Evolutionary conservation across 805 yeast species (phyloP).

Genomic region (Ogataea thermomethanolica): DNA sequence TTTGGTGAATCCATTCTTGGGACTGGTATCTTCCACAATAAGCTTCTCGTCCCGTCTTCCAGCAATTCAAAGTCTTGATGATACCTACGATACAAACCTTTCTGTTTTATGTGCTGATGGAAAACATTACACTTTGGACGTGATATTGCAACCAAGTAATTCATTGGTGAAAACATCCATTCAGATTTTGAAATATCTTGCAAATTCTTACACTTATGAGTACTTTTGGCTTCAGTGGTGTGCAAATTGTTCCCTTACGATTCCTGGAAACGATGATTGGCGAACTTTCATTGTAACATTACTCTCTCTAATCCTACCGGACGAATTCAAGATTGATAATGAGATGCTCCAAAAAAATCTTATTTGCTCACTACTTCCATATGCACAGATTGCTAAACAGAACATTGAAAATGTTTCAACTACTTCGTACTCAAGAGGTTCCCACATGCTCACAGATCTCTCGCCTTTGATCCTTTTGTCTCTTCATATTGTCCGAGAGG

Average conservation of each 20-base stretch:
- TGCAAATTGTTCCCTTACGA: constrained; percentile 42
- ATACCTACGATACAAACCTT: constrained; percentile 23
- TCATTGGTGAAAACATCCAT: constrained; percentile 44
- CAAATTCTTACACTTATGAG: constrained; percentile 57
- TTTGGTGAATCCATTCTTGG: constrained; percentile 57
- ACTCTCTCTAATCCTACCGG: constrained; percentile 48
- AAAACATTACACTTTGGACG: constrained; percentile 30
- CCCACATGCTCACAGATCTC: constrained; percentile 47
- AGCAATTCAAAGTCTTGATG: constrained; percentile 22
- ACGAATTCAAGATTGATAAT: constrained; percentile 29
- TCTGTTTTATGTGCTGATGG: constrained; percentile 21
- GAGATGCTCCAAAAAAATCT: constrained; percentile 17
- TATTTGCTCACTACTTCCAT: constrained; percentile 26
- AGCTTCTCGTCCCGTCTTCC: constrained; percentile 24
- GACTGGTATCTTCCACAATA: constrained; percentile 38
- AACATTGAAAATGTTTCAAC: constrained; percentile 14
- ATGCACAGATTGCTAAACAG: constrained; percentile 19
- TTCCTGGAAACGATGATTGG: constrained; percentile 52
- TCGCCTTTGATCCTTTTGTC: constrained; percentile 63
- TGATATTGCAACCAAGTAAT: constrained; percentile 44
- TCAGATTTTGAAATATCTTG: constrained; percentile 47
- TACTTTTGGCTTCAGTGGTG: constrained; percentile 65
- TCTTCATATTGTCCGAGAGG: constrained; percentile 77
- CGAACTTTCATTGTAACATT: constrained; percentile 51
- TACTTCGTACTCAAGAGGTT: constrained; percentile 13